Conservation (phyloP, 345 rosid species). For the Reutealis trisperma region DNA sequence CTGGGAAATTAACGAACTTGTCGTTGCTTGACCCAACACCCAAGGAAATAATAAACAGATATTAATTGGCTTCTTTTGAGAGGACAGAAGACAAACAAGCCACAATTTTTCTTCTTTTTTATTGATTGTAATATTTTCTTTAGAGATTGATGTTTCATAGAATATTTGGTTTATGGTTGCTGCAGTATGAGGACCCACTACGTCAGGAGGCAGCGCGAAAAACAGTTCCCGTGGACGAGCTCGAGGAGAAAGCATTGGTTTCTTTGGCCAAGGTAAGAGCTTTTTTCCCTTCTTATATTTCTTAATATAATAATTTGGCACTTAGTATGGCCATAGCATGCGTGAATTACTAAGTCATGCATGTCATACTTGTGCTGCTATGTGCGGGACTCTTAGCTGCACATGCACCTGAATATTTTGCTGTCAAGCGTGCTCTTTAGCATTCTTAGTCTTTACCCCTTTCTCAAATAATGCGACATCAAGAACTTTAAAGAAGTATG, state of each 20-base stretch:
- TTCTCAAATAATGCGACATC: not conserved
- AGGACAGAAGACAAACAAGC: no score
- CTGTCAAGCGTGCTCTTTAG: not conserved
- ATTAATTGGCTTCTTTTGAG: not conserved
- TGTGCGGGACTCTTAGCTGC: not conserved
- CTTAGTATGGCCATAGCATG: not conserved
- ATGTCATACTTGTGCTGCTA: not conserved
- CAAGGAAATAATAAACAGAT: not conserved
- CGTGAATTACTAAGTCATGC: not conserved
- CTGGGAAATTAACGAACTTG: not conserved
- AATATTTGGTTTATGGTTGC: not conserved
- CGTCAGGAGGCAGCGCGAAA: slow-evolving; percentile 82
- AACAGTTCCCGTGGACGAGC: slow-evolving; percentile 70
- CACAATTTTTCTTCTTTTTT: not conserved
- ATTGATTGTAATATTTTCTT: not conserved
- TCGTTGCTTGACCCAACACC: not conserved
- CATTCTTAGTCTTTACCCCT: not conserved
- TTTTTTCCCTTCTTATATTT: slow-evolving; percentile 2
- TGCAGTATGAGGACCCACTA: slow-evolving; percentile 82
- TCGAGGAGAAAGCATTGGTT: slow-evolving; percentile 87
- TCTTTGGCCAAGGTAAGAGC: slow-evolving; percentile 75
- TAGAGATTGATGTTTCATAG: not conserved
- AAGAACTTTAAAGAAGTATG: not conserved
- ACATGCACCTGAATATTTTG: not conserved
- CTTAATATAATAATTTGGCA: not conserved